These are phyloP conservation scores for Fereydounia khargensis DNA, from an alignment of 1,284 basidiomycete species.

Conservation along the genomic window DNA sequence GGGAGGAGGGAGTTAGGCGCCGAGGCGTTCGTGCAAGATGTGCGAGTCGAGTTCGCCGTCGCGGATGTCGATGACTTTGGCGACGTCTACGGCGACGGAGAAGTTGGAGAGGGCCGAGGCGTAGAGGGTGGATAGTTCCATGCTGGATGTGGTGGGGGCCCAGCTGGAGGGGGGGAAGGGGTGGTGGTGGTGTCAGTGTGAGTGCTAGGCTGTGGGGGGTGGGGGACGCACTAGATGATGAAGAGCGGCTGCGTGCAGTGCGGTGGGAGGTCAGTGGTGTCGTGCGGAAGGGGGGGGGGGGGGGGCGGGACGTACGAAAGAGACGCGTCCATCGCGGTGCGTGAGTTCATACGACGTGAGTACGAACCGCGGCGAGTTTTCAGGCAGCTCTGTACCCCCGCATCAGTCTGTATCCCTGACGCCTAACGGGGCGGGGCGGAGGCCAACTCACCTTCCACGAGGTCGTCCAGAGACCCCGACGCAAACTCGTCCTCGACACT, in stretches of 20 bases:
- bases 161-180: constrained; percentile 22
- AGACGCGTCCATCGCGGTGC: constrained; percentile 78
- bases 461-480: constrained; percentile 33
- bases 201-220: not conserved
- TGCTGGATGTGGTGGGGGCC: constrained; percentile 45
- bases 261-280: not conserved
- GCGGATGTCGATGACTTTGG: constrained; percentile 48
- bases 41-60: constrained; percentile 34
- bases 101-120: constrained; percentile 52
- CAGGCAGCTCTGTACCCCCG: constrained; percentile 71
- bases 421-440: no score
- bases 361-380: constrained; percentile 83
- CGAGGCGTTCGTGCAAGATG: constrained; percentile 30
- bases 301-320: constrained; percentile 61
- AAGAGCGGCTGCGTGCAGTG: constrained; percentile 23
- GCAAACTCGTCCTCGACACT: constrained; percentile 45
- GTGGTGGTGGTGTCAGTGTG: not conserved
- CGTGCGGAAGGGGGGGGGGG: not conserved
- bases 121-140: constrained; percentile 52
- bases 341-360: constrained; percentile 77
- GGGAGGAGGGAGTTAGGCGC: constrained; percentile 18
- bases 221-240: constrained; percentile 22
- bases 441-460: constrained; percentile 38
- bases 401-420: no score
- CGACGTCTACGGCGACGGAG: constrained; percentile 39